Conservation (phyloP, 148 eudicot species). For the Camellia lanceoleosa region DNA sequence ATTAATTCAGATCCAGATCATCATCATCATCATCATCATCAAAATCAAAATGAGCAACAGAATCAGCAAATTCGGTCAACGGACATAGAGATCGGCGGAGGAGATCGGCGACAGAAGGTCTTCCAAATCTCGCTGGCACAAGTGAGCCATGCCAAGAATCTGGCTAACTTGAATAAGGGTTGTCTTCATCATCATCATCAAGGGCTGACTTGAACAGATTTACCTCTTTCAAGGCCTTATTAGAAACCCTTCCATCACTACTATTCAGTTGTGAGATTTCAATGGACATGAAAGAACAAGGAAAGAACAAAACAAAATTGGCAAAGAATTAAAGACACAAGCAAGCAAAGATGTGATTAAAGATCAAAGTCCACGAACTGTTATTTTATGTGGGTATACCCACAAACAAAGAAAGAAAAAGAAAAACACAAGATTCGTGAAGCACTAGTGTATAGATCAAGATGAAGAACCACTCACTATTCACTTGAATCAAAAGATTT, state of each 20-base stretch:
- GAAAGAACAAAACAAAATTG: constrained; percentile 24
- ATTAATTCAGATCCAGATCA: too few relatives aligned
- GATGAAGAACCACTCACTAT: constrained; percentile 4
- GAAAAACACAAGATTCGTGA: background rate
- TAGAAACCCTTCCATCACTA: constrained; percentile 25
- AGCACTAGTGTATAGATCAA: constrained; percentile 21
- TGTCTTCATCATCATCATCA: constrained; percentile 13
- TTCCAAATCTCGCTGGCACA: too few relatives aligned
- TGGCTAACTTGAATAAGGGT: too few relatives aligned
- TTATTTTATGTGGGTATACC: constrained; percentile 21
- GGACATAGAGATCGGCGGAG: too few relatives aligned
- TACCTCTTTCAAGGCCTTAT: constrained; percentile 24
- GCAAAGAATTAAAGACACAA: constrained; percentile 22
- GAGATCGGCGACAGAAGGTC: too few relatives aligned
- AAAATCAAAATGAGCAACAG: too few relatives aligned
- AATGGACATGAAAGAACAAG: constrained; percentile 31
- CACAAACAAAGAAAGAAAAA: background rate
- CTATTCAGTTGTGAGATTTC: constrained; percentile 23
- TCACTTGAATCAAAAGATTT: constrained; percentile 14
- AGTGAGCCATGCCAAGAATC: too few relatives aligned
- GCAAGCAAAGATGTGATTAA: constrained; percentile 9
- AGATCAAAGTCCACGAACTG: constrained; percentile 24
- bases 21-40: too few relatives aligned
- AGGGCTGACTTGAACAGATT: constrained; percentile 42
- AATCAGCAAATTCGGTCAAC: too few relatives aligned